Percentiles rank a stretch among this genome's conserved stretches.
Evolutionary conservation across 1,284 basidiomycete species (phyloP).

Genomic region (Stereum hirsutum): DNA sequence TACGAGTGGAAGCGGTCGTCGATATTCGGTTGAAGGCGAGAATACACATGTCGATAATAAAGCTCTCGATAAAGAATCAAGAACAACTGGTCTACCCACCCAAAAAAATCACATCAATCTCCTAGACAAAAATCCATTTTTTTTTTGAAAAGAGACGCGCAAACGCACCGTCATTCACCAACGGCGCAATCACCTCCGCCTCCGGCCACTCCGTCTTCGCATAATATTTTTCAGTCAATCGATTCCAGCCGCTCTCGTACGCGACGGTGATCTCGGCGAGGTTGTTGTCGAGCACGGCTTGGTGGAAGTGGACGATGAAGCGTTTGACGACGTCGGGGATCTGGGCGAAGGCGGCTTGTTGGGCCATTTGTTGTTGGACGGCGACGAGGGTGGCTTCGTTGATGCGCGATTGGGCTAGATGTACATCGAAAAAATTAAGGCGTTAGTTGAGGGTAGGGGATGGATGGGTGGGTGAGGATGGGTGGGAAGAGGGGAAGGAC

Average conservation of each 20-base stretch:
- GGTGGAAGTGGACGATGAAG: conserved; percentile 90
- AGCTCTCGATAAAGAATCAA: conserved; percentile 94
- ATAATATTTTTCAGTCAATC: conserved; percentile 94
- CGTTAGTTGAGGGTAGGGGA: too few species aligned
- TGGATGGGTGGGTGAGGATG: neutral
- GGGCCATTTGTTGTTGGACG: conserved; percentile 73
- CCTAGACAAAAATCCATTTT: neutral
- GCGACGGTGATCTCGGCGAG: conserved; percentile 83
- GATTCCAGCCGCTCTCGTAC: conserved; percentile 96
- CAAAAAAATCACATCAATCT: neutral
- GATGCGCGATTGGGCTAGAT: conserved; percentile 41
- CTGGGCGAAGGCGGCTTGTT: conserved; percentile 68
- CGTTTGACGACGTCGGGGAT: conserved; percentile 78
- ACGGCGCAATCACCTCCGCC: conserved; percentile 88
- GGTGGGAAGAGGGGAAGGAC: conserved; percentile 11
- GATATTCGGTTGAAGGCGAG: conserved; percentile 88
- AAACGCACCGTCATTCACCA: conserved; percentile 83
- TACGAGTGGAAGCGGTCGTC: conserved; percentile 98
- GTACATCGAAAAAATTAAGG: conserved; percentile 7
- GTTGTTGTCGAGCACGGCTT: conserved; percentile 82
- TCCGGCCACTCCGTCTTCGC: conserved; percentile 95
- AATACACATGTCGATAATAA: conserved; percentile 93
- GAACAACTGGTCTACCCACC: conserved; percentile 75
- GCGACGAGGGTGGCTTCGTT: conserved; percentile 59
- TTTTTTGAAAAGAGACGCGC: too few species aligned